Evolutionary conservation across 2,329 filamentous ascomycete species (phyloP).

Genomic region (Colletotrichum viniferum): DNA sequence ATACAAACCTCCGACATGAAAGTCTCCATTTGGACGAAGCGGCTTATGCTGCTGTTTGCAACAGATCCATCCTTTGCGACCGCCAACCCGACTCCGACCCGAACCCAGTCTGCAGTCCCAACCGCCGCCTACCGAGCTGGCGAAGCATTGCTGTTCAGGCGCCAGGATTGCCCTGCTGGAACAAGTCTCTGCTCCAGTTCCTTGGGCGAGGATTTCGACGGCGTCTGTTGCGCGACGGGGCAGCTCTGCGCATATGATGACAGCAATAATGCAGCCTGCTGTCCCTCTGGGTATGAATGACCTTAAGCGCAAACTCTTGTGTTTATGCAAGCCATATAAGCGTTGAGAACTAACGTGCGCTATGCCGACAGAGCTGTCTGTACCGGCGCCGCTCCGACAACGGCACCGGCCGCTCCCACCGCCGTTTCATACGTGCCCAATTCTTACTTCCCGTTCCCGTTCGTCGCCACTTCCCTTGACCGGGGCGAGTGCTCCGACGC

Average conservation of each 20-base stretch:
- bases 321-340: background rate
- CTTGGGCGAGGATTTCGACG: slow-evolving; percentile 49
- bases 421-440: slow-evolving; percentile 60
- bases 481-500: slow-evolving; percentile 56
- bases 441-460: slow-evolving; percentile 64
- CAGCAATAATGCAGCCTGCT: slow-evolving; percentile 56
- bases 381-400: slow-evolving; percentile 56
- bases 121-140: background rate
- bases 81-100: background rate
- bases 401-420: slow-evolving; percentile 40
- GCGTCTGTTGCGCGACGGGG: slow-evolving; percentile 56
- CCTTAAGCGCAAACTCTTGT: background rate
- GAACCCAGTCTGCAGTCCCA: background rate
- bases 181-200: slow-evolving; percentile 55
- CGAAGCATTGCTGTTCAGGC: background rate
- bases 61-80: background rate
- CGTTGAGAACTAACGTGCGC: background rate
- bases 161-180: slow-evolving; percentile 47
- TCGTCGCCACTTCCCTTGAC: slow-evolving; percentile 59
- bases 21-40: background rate
- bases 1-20: background rate
- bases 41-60: background rate
- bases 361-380: slow-evolving; percentile 50
- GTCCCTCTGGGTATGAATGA: slow-evolving; percentile 51
- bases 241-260: slow-evolving; percentile 56